Evolutionary conservation across 2,329 filamentous ascomycete species (phyloP), one percentile per base, ranked within the genome.

Genomic region (Pyrenophora tritici-repentis): DNA sequence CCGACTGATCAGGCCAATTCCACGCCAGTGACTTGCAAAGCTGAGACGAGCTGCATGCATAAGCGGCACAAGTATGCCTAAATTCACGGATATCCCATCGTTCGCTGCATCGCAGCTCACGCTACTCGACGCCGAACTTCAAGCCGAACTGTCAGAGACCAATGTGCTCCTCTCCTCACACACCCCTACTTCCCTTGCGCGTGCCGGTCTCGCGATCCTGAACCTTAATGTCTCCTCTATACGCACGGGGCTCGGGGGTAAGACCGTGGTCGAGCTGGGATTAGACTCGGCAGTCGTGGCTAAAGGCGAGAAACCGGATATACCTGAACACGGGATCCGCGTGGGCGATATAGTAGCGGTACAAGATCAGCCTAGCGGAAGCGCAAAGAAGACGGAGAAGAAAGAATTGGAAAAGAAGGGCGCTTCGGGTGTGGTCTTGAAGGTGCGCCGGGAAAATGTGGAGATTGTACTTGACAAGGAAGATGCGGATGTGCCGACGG

Each of bases 201-300:
- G 88, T 51, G 88, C 88, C 5, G 90, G 90, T n/a, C 81, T 91
- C 34, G 90, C 90, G 26, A 79, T 94, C 63, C 84, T 86, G 13
- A 93, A 92, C 73, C 83, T 97, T 7, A 77, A 83, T 26, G 78
- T 96, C 29, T 79, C 82, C 9, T 87, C 88, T 14, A 89, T 89
- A 68, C 87, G 92, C 24, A 99, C 94, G 0, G 94, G 94, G 0
- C 80, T 97, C 32, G 94, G 92, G 13, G 94, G 94, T n/a, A 89
- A 91, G 58, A 91, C 90, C 0, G 88, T 99, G 1, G 78, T 97
- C 3, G 92, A 97, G 72, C 84, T 99, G 5, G 78, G 77, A 13
- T 78, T 85, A 0, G 93, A 97, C 66, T 76, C 83, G n/a, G 89
- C 91, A 0, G 82, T 87, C 2, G 69, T 68, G 17, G 59, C 64